phyloP scores from a whole-genome alignment of 1,284 basidiomycete genomes.

The Limonomyces culmigenus region DNA sequence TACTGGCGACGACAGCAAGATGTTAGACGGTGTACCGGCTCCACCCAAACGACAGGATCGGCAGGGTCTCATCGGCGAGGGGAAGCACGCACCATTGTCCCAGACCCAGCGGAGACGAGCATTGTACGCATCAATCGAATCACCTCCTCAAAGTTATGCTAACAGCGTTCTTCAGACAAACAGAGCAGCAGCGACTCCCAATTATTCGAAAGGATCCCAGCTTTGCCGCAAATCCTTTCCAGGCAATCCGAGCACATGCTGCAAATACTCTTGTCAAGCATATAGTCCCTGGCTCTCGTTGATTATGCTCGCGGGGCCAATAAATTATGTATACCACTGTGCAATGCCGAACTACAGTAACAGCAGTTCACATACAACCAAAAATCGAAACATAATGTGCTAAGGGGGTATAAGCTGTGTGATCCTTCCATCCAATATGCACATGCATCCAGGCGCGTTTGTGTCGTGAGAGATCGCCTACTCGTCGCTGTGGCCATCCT shows the following conservation, averaged over 20 bases:
- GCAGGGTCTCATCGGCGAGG: constrained; percentile 49
- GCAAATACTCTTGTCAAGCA: constrained; percentile 59
- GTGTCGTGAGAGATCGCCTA: constrained; percentile 3
- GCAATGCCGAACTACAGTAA: not conserved
- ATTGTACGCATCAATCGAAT: constrained; percentile 32
- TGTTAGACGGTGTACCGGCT: constrained; percentile 8
- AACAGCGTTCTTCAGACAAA: constrained; percentile 24
- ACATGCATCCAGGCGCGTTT: too few species aligned
- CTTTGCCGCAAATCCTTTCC: constrained; percentile 57
- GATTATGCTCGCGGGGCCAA: too few species aligned
- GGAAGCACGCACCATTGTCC: constrained; percentile 41
- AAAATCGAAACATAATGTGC: not conserved
- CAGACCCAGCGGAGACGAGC: constrained; percentile 49
- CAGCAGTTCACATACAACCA: not conserved
- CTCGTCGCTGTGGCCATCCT: constrained; percentile 23
- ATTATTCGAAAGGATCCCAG: constrained; percentile 51
- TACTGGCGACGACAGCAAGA: constrained; percentile 8
- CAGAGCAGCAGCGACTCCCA: constrained; percentile 54
- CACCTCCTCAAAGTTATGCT: constrained; percentile 3
- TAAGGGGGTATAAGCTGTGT: too few species aligned
- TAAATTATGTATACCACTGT: too few species aligned
- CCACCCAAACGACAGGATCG: constrained; percentile 12
- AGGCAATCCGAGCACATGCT: constrained; percentile 64
- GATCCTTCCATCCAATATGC: too few species aligned
- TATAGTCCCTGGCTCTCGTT: too few species aligned